These are phyloP conservation scores for Esteya vermicola DNA, from an alignment of 2,329 filamentous ascomycete species.

Conservation along the genomic window DNA sequence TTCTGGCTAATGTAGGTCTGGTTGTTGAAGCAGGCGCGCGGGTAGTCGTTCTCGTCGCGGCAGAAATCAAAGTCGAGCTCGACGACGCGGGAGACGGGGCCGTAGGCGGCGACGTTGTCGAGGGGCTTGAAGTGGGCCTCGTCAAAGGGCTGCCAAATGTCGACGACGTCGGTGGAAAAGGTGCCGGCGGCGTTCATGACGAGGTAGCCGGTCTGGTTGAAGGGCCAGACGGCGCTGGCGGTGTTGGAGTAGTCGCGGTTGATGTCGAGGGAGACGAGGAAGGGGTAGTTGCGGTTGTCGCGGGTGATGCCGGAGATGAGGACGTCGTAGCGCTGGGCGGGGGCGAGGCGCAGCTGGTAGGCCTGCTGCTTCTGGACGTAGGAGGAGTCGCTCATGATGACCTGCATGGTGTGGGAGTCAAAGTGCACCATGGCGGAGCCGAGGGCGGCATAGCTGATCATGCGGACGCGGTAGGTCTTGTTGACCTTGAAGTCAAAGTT, in stretches of 20 bases:
- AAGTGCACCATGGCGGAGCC: constrained; percentile 28
- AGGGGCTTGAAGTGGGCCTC: constrained; percentile 45
- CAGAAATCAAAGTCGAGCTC: constrained; percentile 43
- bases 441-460: constrained; percentile 31
- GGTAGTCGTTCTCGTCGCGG: constrained; percentile 44
- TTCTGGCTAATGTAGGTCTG: constrained; percentile 52
- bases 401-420: constrained; percentile 26
- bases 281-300: constrained; percentile 26
- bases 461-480: constrained; percentile 31
- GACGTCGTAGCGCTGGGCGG: constrained; percentile 32
- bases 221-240: constrained; percentile 14
- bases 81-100: constrained; percentile 38
- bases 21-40: constrained; percentile 50
- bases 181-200: constrained; percentile 20
- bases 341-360: constrained; percentile 24
- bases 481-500: constrained; percentile 23
- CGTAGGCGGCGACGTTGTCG: constrained; percentile 19
- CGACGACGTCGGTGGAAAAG: constrained; percentile 17
- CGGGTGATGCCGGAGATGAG: constrained; percentile 19
- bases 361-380: constrained; percentile 22
- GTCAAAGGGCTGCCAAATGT: constrained; percentile 38
- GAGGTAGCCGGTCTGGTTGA: constrained; percentile 30
- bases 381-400: constrained; percentile 29
- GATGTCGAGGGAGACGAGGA: constrained; percentile 26
- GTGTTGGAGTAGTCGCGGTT: constrained; percentile 25